phyloP scores from a whole-genome alignment of 208 protist genomes.

The Jaenimonas drosophilae region DNA sequence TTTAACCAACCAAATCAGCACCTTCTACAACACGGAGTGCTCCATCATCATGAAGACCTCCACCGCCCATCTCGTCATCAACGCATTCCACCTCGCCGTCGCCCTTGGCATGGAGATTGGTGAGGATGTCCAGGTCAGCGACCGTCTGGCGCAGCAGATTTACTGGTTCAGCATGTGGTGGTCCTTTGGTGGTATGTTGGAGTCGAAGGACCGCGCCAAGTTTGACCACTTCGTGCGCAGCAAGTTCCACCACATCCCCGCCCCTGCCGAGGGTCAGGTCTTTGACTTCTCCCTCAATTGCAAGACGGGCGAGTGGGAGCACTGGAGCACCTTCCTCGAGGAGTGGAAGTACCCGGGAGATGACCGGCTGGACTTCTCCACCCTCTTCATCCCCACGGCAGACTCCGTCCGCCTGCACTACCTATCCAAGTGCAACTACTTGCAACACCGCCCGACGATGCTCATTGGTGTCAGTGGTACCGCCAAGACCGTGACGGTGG shows the following conservation, averaged over 20 bases:
- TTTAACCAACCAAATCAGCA: conserved; percentile 52
- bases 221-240: conserved; percentile 90
- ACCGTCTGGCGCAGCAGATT: conserved; percentile 85
- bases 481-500: conserved; percentile 93
- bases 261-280: conserved; percentile 62
- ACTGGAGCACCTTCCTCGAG: conserved; percentile 79
- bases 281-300: conserved; percentile 95
- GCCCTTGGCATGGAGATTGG: conserved; percentile 79
- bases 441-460: conserved; percentile 77
- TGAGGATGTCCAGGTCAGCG: conserved; percentile 61
- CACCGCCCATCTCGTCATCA: conserved; percentile 81
- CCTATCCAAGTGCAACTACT: conserved; percentile 83
- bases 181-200: conserved; percentile 93
- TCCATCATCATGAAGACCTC: conserved; percentile 79
- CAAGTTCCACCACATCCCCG: conserved; percentile 59
- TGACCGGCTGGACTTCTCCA: conserved; percentile 89
- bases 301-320: conserved; percentile 83
- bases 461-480: conserved; percentile 92
- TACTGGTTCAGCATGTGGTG: conserved; percentile 93
- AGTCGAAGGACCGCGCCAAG: conserved; percentile 87
- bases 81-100: conserved; percentile 88
- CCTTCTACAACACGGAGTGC: conserved; percentile 89
- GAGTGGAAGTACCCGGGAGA: conserved; percentile 91
- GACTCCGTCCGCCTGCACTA: conserved; percentile 94
- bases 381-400: conserved; percentile 94